phyloP scores from a whole-genome alignment of 208 protist species.

The Acanthamoeba castellanii region DNA sequence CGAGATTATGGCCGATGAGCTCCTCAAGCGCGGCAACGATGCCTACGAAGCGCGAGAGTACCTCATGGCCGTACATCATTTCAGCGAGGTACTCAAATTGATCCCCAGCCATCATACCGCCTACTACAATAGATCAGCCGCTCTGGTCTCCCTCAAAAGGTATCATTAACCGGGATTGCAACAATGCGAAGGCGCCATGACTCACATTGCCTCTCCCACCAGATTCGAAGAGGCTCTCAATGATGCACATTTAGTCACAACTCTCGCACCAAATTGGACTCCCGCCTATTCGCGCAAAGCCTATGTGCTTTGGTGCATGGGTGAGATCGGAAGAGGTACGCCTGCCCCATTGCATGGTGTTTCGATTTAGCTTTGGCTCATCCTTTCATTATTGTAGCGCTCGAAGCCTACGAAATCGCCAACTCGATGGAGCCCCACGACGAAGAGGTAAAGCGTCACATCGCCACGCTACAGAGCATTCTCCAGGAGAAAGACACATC shows the following conservation, averaged over 20 bases:
- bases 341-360: not conserved
- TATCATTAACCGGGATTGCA: not conserved
- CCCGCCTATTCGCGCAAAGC: not conserved
- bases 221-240: slow-evolving; percentile 19
- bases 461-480: not conserved
- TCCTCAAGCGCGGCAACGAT: not conserved
- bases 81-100: slow-evolving; percentile 3
- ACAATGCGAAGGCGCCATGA: not conserved
- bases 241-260: slow-evolving; percentile 6
- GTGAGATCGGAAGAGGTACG: not conserved
- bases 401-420: slow-evolving; percentile 18
- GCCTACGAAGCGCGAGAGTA: not conserved
- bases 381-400: not conserved
- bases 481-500: not conserved
- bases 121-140: slow-evolving; percentile 1
- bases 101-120: not conserved
- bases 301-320: slow-evolving; percentile 22
- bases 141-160: not conserved
- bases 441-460: not conserved
- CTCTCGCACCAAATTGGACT: not conserved
- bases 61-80: not conserved
- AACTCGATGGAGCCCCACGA: slow-evolving; percentile 18
- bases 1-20: not conserved
- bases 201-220: not conserved
- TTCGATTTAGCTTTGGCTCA: not conserved